phyloP scores from a whole-genome alignment of 2,329 filamentous ascomycete genomes.

The Ophiocordyceps camponoti-leonardi region DNA sequence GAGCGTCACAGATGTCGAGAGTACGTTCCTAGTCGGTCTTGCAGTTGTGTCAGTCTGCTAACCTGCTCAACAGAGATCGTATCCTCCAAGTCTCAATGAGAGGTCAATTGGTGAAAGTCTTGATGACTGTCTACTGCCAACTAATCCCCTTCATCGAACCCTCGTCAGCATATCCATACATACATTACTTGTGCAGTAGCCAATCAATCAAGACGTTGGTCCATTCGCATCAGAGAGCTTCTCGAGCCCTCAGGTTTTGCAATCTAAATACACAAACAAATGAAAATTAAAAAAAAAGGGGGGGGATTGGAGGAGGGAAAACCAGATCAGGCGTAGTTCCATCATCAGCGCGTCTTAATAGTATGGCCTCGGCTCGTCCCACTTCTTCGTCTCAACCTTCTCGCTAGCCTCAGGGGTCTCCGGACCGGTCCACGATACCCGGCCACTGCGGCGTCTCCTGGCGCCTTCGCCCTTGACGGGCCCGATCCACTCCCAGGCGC shows the following conservation, averaged over 20 bases:
- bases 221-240: not conserved
- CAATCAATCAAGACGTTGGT: constrained; percentile 23
- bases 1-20: constrained; percentile 90
- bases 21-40: constrained; percentile 28
- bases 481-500: constrained; percentile 56
- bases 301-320: not conserved
- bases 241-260: not conserved
- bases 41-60: constrained; percentile 11
- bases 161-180: constrained; percentile 34
- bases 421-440: constrained; percentile 27
- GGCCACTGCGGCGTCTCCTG: constrained; percentile 31
- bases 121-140: constrained; percentile 14
- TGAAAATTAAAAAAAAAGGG: not conserved
- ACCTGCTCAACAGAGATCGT: constrained; percentile 35
- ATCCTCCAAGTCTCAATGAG: constrained; percentile 44
- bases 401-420: constrained; percentile 12
- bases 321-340: no score
- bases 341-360: constrained; percentile 12
- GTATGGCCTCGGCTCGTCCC: constrained; percentile 24
- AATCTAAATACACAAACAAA: not conserved
- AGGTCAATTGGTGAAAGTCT: constrained; percentile 14
- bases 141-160: constrained; percentile 33
- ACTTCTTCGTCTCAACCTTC: constrained; percentile 16
- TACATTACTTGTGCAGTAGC: constrained; percentile 42
- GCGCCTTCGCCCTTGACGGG: constrained; percentile 28